Base-by-base conservation (phyloP, 495 filamentous ascomycete genomes). In the Arthonia radiata region DNA sequence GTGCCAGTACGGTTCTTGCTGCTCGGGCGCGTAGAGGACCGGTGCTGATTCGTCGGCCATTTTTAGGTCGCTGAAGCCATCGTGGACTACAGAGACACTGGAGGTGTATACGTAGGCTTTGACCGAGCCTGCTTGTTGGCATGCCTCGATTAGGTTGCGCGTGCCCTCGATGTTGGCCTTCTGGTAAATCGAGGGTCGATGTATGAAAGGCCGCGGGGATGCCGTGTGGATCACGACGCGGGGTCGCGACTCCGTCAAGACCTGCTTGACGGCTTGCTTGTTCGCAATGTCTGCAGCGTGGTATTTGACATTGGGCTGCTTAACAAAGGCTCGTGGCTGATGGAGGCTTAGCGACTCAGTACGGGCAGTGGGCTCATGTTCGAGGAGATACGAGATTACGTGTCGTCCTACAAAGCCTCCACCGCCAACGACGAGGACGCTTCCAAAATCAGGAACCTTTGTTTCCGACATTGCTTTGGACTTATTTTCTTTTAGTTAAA, bases 161-260 rank as follows among this genome's bases (percentile, higher is more conserved):
- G 34, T 37, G 10, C 34, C 34, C 3, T 18, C 17, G 2, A 32
- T 17, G 27, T 37, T 37, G 19, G 33, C 34, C 1, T 13, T 18
- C 3, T 29, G 13, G 9, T 25, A 24, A 4, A 37, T 2, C 5
- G 15, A 10, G 7, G 19, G 29, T 17, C 36, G 35, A 27, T 64
- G 50, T 2, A 50, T 50, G 27, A 59, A 11, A 4, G 16, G 15
- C 2, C 17, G 3, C 15, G 34, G 30, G 4, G 34, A 32, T 12
- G 18, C 30, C 3, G 25, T 37, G 23, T 37, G 34, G 12, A 33
- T 25, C 4, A 37, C 13, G 15, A 37, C 34, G 2, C 9, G 3
- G 2, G 34, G 34, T 17, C 25, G 18, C 3, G 21, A 21, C 12
- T 6, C n/a, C 5, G 28, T 3, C 2, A 37, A n/a, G 2, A 28